A percentile compares a stretch with the other conserved stretches of the same genome.
phyloP scores from a whole-genome alignment of 192 early-diverging fungal species.

The Radiomyces spectabilis region DNA sequence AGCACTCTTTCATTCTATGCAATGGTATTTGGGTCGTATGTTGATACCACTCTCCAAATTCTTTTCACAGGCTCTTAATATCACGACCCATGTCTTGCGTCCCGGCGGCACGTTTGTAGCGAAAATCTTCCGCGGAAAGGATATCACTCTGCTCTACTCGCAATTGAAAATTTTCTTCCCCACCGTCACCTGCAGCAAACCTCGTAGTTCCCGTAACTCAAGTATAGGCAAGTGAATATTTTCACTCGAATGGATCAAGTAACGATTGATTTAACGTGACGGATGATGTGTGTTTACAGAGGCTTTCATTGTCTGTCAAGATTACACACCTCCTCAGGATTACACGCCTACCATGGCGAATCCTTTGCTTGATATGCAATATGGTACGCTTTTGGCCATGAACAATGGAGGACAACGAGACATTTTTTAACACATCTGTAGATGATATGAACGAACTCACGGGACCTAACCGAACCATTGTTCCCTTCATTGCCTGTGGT shows the following conservation, averaged over 20 bases:
- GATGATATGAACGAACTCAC: conserved; percentile 50
- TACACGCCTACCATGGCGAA: conserved; percentile 88
- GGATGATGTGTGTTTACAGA: conserved; percentile 36
- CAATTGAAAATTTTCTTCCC: conserved; percentile 91
- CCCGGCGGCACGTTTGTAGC: conserved; percentile 93
- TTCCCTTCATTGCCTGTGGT: conserved; percentile 88
- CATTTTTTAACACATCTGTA: not conserved
- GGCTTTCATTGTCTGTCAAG: conserved; percentile 89
- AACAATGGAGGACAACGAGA: not conserved
- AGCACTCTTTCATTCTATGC: not conserved
- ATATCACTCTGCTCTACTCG: conserved; percentile 84
- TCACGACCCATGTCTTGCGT: conserved; percentile 88
- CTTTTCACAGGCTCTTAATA: conserved; percentile 69
- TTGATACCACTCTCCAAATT: not conserved
- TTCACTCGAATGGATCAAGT: not conserved
- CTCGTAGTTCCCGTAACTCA: conserved; percentile 88
- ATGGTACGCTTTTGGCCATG: no score
- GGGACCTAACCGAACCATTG: conserved; percentile 71
- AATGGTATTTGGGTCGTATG: no score
- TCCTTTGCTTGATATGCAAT: conserved; percentile 78
- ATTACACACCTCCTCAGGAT: conserved; percentile 77
- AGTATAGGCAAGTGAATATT: conserved; percentile 50
- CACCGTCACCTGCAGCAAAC: conserved; percentile 87
- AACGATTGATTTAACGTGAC: not conserved
- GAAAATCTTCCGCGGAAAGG: conserved; percentile 96